Evolutionary conservation across 805 yeast species (phyloP), one percentile per base, ranked within the genome.

Genomic region (Kurtzmaniella fragi): DNA sequence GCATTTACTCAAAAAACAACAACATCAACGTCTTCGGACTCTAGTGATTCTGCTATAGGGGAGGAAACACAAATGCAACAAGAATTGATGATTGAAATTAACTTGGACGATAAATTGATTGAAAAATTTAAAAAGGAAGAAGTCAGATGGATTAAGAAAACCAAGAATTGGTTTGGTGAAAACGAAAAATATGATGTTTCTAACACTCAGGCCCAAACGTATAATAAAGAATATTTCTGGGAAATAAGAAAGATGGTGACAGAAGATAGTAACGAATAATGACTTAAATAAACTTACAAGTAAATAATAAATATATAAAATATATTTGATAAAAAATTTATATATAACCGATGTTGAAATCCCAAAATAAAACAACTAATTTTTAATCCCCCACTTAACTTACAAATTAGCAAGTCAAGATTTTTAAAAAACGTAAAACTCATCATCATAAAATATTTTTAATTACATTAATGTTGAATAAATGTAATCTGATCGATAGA

Each of bases 381-480:
- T 53, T 61, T 59, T 53, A 53, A 60, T 60, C 70, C 70, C 70
- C 62, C 35, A 38, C 17, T 27, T 28, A 34, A 39, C 28, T 39
- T 26, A 30, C 10, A 36, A 34, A 40, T 28, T 38, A 26, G 15
- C 31, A 34, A 12, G 35, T 41, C 34, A 39, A 35, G 29, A 42
- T 41, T 37, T 35, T 37, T 31, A 35, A 44, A 46, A 41, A 45
- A 49, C 42, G 38, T 40, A 17, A 42, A 39, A 46, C 45, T 42
- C 44, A 41, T 42, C 45, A 40, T 42, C 41, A 42, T 37, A 38
- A 36, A 48, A 48, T 25, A 11, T 20, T 25, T 37, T 37, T 36
- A 43, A 64, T 62, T 64, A 63, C 73, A 67, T 65, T 66, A 68
- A 67, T 69, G 74, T 69, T 69, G 75, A 68, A 68, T 67, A 64